A percentile compares a stretch with the other conserved stretches of the same genome.
Evolutionary conservation across 2,329 filamentous ascomycete species (phyloP).

Genomic region (Fusarium domesticum): DNA sequence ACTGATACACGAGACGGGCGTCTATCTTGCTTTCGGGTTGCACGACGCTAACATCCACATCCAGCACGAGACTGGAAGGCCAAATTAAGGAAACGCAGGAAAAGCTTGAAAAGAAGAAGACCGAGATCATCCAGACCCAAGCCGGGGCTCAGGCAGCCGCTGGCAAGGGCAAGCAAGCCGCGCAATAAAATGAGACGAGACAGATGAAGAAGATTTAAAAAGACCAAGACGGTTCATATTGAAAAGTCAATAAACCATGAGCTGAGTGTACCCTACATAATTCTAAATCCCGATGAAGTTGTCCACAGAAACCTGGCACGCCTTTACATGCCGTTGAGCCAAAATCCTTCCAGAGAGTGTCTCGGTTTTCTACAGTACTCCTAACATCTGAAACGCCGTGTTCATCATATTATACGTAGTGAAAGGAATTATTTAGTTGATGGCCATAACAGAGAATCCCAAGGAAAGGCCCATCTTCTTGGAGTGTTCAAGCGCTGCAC

Average conservation of each 20-base stretch:
- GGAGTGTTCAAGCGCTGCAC: conserved; percentile 22
- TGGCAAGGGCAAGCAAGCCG: conserved; percentile 32
- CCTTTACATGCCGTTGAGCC: conserved; percentile 12
- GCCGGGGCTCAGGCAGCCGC: conserved; percentile 45
- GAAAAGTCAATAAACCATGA: conserved; percentile 25
- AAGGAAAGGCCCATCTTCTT: conserved; percentile 27
- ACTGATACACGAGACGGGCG: neutral
- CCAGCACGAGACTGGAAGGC: conserved; percentile 42
- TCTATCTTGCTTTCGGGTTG: neutral
- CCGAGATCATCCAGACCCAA: conserved; percentile 57
- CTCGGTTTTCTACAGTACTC: conserved; percentile 3
- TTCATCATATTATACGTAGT: conserved; percentile 16
- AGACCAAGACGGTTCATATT: conserved; percentile 2
- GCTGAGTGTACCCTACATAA: conserved; percentile 31
- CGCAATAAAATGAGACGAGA: conserved; percentile 9
- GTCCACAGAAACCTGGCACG: conserved; percentile 17
- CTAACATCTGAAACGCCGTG: conserved; percentile 21
- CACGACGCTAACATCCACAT: conserved; percentile 13
- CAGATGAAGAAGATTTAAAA: neutral
- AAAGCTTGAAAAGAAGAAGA: conserved; percentile 58
- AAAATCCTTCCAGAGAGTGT: conserved; percentile 8
- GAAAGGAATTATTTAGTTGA: conserved; percentile 22
- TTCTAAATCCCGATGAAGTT: conserved; percentile 22
- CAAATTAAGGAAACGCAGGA: conserved; percentile 55
- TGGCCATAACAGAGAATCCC: conserved; percentile 29